These are phyloP conservation scores for Pseudoneurospora amorphoporcata DNA, from an alignment of 495 filamentous ascomycete genomes.

Conservation along the genomic window DNA sequence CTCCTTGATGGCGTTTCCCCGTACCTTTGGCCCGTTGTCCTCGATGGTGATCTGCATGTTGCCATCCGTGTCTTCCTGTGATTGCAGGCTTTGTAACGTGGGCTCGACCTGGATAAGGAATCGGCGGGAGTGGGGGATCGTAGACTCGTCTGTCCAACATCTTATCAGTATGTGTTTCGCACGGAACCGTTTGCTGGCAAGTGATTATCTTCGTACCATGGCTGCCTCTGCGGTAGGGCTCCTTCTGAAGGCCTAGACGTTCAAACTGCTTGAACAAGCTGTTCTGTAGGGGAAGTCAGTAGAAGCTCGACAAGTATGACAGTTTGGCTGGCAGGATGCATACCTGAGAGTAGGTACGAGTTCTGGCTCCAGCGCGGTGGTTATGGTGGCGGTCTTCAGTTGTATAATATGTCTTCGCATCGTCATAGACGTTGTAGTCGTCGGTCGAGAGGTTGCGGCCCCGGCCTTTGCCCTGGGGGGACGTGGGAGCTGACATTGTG, in stretches of 20 bases:
- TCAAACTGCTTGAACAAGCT: slow-evolving; percentile 34
- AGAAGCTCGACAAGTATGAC: background rate
- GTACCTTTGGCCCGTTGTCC: slow-evolving; percentile 85
- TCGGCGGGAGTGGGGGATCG: slow-evolving; percentile 44
- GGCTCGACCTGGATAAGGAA: slow-evolving; percentile 70
- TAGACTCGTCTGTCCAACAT: slow-evolving; percentile 30
- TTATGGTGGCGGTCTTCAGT: slow-evolving; percentile 35
- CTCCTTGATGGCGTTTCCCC: slow-evolving; percentile 1
- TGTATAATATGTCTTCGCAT: slow-evolving; percentile 40
- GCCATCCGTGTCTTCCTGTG: slow-evolving; percentile 78
- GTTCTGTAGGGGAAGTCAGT: slow-evolving; percentile 19
- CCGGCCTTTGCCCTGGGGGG: slow-evolving; percentile 4
- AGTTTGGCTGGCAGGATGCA: background rate
- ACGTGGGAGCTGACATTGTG: background rate
- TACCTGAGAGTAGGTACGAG: slow-evolving; percentile 40
- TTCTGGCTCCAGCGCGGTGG: slow-evolving; percentile 28
- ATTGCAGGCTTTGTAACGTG: slow-evolving; percentile 59
- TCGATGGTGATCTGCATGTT: slow-evolving; percentile 97
- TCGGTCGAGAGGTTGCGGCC: slow-evolving; percentile 15
- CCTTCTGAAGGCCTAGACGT: slow-evolving; percentile 26
- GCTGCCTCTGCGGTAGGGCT: slow-evolving; percentile 38
- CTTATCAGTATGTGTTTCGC: background rate
- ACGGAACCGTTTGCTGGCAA: background rate
- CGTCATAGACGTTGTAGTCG: slow-evolving; percentile 34
- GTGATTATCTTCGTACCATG: slow-evolving; percentile 26